These are phyloP conservation scores for Sanghuangporus weigelae DNA, from an alignment of 1,284 basidiomycete species.

Conservation along the genomic window DNA sequence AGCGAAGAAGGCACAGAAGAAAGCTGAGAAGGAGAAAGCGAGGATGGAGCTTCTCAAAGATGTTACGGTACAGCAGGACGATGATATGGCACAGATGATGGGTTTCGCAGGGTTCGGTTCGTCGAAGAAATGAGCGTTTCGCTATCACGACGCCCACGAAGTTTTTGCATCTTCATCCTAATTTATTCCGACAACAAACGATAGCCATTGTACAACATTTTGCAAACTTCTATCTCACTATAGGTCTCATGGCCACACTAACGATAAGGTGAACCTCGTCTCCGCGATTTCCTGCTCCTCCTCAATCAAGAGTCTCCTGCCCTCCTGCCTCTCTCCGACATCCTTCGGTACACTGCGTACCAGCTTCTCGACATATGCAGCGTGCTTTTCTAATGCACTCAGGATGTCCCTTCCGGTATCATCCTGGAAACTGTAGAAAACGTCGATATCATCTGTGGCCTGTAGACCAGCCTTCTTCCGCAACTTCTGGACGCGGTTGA, in stretches of 20 bases:
- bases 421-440: conserved; percentile 82
- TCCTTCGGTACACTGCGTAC: conserved; percentile 71
- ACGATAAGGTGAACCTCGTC: conserved; percentile 68
- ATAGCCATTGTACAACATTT: conserved; percentile 18
- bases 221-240: conserved; percentile 13
- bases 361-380: conserved; percentile 72
- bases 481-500: conserved; percentile 93
- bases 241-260: conserved; percentile 39
- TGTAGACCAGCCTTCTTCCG: conserved; percentile 95
- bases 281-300: conserved; percentile 89
- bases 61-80: conserved; percentile 40
- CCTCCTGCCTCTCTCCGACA: conserved; percentile 46
- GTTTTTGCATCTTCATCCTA: not conserved
- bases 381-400: conserved; percentile 65
- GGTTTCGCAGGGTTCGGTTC: conserved; percentile 90
- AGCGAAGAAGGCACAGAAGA: conserved; percentile 68
- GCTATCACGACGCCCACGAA: not conserved
- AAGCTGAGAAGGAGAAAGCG: conserved; percentile 65
- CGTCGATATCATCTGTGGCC: conserved; percentile 90
- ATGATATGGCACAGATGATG: conserved; percentile 82
- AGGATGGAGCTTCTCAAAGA: conserved; percentile 59
- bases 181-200: conserved; percentile 13
- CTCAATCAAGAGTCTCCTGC: conserved; percentile 57
- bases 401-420: conserved; percentile 64
- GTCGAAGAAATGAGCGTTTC: conserved; percentile 61